Evolutionary conservation across 495 filamentous ascomycete genomes (phyloP), one percentile per base, ranked within the genome.

Genomic region (Trichodelitschia bisporula): DNA sequence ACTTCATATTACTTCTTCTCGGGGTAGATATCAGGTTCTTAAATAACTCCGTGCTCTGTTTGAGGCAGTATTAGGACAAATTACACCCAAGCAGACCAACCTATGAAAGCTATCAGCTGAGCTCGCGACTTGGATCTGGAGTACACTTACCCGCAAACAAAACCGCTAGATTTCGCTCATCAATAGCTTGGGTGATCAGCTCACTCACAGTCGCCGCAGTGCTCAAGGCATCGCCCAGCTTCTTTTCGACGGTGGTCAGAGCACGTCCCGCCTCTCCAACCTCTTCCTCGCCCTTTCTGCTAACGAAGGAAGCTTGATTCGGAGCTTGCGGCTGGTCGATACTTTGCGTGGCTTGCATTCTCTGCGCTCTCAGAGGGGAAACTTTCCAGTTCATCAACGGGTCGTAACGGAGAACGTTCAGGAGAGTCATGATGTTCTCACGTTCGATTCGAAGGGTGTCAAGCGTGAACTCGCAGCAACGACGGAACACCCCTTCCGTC

Each of bases 391-490:
- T 80, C 49, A 93, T 91, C 36, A 99, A 59, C 2, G 86, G 89
- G 57, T 97, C 86, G 44, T 92, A 92, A 13, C 89, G 74, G 30
- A 97, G 59, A 17, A 93, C 86, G 41, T 93, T 84, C 0, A 97
- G 64, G 26, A 97, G 83, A 3, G 84, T 92, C 77, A 86, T 91
- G 48, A 97, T 95, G 40, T 71, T 79, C 40, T 89, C 89, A 0
- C 70, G 72, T 49, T 97, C 86, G 43, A 89, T 72, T 8, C 89
- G 70, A 18, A 97, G 58, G 11, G 90, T 79, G 37, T 92, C 82
- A 3, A 97, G 62, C 0, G 83, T 95, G 43, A 95, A 93, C 48
- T 97, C 89, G 50, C 89, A 97, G 49, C 89, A 97, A 15, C 86
- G 64, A 8, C 84, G 68, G 55, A 93, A 97, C 1, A 93, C 78